phyloP scores from a whole-genome alignment of 2,329 filamentous ascomycete genomes.

The Xylogone sp. region DNA sequence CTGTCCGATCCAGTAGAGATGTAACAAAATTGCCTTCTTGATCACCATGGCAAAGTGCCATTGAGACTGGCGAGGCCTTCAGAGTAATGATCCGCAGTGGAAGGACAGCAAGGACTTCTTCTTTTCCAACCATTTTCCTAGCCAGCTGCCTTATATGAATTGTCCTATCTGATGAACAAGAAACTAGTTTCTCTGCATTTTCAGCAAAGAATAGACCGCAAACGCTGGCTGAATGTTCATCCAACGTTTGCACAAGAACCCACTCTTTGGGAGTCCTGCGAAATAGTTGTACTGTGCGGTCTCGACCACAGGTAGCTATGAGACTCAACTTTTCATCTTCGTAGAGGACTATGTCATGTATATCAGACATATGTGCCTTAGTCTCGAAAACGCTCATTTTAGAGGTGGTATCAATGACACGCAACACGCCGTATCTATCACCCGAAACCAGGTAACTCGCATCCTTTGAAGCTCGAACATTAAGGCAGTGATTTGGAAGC shows the following conservation, averaged over 20 bases:
- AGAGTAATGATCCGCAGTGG: conserved; percentile 74
- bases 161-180: conserved; percentile 84
- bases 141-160: conserved; percentile 78
- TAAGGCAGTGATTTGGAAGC: conserved; percentile 53
- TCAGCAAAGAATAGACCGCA: conserved; percentile 70
- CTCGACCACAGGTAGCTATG: conserved; percentile 79
- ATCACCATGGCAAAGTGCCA: conserved; percentile 65
- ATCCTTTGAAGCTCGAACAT: conserved; percentile 55
- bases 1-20: conserved; percentile 56
- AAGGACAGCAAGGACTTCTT: conserved; percentile 69
- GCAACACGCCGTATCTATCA: conserved; percentile 81
- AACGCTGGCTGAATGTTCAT: conserved; percentile 89
- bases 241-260: conserved; percentile 82
- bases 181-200: conserved; percentile 66
- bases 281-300: conserved; percentile 94
- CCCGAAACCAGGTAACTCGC: conserved; percentile 72
- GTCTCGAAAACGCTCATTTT: conserved; percentile 63
- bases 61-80: conserved; percentile 83
- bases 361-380: conserved; percentile 83
- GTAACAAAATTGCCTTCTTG: conserved; percentile 48
- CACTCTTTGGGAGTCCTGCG: conserved; percentile 53
- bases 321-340: conserved; percentile 59
- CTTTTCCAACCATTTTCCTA: conserved; percentile 57
- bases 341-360: conserved; percentile 75
- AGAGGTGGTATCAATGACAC: conserved; percentile 59